These are phyloP conservation scores for Schrenkiella parvula DNA, from an alignment of 345 rosid species.

Conservation along the genomic window DNA sequence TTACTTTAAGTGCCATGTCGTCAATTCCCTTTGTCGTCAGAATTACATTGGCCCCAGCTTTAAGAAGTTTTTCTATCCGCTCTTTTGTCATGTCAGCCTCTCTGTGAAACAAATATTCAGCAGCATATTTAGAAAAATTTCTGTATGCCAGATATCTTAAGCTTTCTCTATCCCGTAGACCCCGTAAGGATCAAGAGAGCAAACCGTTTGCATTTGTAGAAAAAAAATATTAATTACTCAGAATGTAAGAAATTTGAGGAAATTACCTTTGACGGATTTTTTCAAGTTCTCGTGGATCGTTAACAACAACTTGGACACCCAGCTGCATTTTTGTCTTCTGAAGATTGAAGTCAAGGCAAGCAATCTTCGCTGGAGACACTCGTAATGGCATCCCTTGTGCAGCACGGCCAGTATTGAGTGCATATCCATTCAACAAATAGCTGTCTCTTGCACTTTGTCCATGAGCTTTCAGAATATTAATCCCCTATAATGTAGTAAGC, in stretches of 20 bases:
- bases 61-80: slow-evolving; percentile 85
- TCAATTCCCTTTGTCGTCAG: slow-evolving; percentile 96
- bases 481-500: slow-evolving; percentile 47
- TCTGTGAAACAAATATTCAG: slow-evolving; percentile 39
- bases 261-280: slow-evolving; percentile 86
- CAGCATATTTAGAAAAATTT: neutral
- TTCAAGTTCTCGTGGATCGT: slow-evolving; percentile 98
- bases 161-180: neutral
- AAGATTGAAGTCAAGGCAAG: slow-evolving; percentile 94
- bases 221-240: neutral
- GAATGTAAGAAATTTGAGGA: neutral
- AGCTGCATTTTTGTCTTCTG: slow-evolving; percentile 96
- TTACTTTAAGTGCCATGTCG: slow-evolving; percentile 97
- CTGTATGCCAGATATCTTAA: neutral
- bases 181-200: neutral
- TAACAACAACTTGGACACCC: slow-evolving; percentile 91
- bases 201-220: neutral
- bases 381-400: slow-evolving; percentile 97
- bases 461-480: slow-evolving; percentile 92
- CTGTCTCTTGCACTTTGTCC: slow-evolving; percentile 92
- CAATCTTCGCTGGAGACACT: slow-evolving; percentile 88
- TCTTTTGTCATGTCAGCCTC: slow-evolving; percentile 98
- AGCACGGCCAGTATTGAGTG: slow-evolving; percentile 89
- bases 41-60: slow-evolving; percentile 97
- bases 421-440: slow-evolving; percentile 87